Percentiles rank a stretch among this genome's conserved stretches.
Evolutionary conservation across 352 stramenopile species (phyloP).

Genomic region (Globisporangium recalcitrans): DNA sequence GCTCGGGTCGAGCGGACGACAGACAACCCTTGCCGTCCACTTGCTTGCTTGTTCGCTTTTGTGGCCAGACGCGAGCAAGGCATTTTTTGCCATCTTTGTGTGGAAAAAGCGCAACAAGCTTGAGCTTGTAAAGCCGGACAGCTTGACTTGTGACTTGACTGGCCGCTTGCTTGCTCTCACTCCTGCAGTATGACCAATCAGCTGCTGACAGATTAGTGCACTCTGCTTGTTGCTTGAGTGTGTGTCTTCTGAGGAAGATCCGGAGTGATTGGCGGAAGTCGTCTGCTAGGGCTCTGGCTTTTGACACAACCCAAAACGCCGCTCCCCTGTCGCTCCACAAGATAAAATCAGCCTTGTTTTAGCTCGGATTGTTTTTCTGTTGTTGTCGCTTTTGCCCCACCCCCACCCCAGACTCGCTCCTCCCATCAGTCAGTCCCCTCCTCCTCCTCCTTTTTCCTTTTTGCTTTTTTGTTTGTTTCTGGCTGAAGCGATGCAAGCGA

Average conservation of each 20-base stretch:
- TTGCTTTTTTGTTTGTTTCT: background rate
- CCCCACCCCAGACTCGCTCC: too few relatives aligned
- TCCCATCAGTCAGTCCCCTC: background rate
- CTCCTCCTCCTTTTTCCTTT: background rate
- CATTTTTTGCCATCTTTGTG: background rate
- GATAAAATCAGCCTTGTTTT: constrained; percentile 9
- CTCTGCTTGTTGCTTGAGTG: background rate
- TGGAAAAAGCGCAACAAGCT: background rate
- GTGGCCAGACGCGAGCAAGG: background rate
- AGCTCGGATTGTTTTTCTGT: background rate
- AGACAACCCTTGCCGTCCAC: background rate
- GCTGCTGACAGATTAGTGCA: constrained; percentile 1
- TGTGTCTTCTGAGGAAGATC: constrained; percentile 1
- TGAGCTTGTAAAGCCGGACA: background rate
- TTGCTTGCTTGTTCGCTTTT: background rate
- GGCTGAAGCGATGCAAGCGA: constrained; percentile 6
- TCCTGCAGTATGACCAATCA: background rate
- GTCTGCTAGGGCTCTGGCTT: background rate
- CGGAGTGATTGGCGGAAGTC: constrained; percentile 6
- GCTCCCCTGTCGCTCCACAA: constrained; percentile 4
- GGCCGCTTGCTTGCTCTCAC: too few relatives aligned
- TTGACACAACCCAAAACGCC: constrained; percentile 8
- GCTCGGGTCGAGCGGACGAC: background rate
- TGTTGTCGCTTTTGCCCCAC: background rate
- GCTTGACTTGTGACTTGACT: too few relatives aligned